Evolutionary conservation across 1,139 yeast species (phyloP).

Genomic region (Blastobotrys arbuscula): DNA sequence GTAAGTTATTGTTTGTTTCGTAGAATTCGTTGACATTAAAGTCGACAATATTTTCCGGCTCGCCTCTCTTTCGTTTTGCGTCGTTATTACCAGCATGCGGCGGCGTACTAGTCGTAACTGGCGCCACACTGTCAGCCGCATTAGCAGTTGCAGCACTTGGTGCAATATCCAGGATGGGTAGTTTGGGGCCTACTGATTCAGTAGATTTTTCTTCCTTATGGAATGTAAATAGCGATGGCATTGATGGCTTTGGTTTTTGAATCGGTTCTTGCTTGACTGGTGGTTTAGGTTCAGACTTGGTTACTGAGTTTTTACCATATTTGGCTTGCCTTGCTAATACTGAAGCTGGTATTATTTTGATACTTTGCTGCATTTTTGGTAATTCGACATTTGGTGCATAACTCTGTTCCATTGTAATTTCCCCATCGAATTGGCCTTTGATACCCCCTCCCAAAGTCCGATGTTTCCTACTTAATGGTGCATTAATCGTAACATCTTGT

Average conservation of each 20-base stretch:
- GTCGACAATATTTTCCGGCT: conserved; percentile 21
- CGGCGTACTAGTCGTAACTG: no score
- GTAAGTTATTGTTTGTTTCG: conserved; percentile 20
- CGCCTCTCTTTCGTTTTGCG: background rate
- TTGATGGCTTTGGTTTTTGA: conserved; percentile 1
- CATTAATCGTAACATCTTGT: background rate
- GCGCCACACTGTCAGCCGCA: no score
- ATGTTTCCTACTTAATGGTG: conserved; percentile 18
- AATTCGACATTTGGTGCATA: background rate
- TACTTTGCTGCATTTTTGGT: conserved; percentile 10
- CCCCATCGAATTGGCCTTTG: conserved; percentile 26
- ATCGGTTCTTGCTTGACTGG: background rate
- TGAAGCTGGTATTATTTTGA: conserved; percentile 26
- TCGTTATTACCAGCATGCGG: background rate
- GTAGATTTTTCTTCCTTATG: conserved; percentile 2
- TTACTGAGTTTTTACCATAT: conserved; percentile 16
- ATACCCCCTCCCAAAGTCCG: conserved; percentile 26
- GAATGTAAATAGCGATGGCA: conserved; percentile 17
- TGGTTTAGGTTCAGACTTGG: background rate
- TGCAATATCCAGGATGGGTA: background rate
- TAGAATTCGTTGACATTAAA: conserved; percentile 31
- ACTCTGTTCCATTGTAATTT: conserved; percentile 13
- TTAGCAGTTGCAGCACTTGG: background rate
- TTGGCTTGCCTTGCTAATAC: conserved; percentile 28
- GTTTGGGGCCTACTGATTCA: background rate